Evolutionary conservation across 2,329 filamentous ascomycete species (phyloP).

Genomic region (Aspergillus chevalieri): DNA sequence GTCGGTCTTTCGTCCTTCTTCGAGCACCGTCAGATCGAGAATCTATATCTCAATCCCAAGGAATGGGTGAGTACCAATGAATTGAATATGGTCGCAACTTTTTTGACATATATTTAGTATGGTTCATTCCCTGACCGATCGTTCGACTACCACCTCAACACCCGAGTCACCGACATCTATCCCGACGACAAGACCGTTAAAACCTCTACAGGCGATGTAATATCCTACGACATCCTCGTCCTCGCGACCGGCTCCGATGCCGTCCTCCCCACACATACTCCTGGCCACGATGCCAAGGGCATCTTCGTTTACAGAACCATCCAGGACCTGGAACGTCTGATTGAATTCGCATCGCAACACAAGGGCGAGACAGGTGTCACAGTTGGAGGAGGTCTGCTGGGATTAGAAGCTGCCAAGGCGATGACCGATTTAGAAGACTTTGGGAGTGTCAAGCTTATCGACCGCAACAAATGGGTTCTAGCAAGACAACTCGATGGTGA

Average conservation of each 20-base stretch:
- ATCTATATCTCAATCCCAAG: slow-evolving; percentile 77
- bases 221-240: slow-evolving; percentile 74
- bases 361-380: slow-evolving; percentile 67
- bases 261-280: slow-evolving; percentile 64
- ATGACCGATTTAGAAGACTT: slow-evolving; percentile 81
- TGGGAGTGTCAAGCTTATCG: slow-evolving; percentile 68
- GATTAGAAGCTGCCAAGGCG: slow-evolving; percentile 83
- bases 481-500: slow-evolving; percentile 76
- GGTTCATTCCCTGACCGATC: slow-evolving; percentile 59
- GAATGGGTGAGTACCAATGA: slow-evolving; percentile 61
- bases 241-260: slow-evolving; percentile 84
- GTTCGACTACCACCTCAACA: slow-evolving; percentile 70
- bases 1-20: slow-evolving; percentile 88
- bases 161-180: slow-evolving; percentile 62
- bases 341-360: slow-evolving; percentile 61
- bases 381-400: slow-evolving; percentile 77
- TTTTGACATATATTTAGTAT: slow-evolving; percentile 48
- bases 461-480: slow-evolving; percentile 76
- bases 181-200: slow-evolving; percentile 59
- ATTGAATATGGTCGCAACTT: background rate
- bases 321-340: slow-evolving; percentile 70
- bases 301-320: slow-evolving; percentile 89
- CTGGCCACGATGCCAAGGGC: slow-evolving; percentile 71
- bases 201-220: slow-evolving; percentile 62
- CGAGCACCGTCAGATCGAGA: slow-evolving; percentile 75